Base-by-base conservation (phyloP, 2,329 filamentous ascomycete genomes). In the Calonectria henricotiae region DNA sequence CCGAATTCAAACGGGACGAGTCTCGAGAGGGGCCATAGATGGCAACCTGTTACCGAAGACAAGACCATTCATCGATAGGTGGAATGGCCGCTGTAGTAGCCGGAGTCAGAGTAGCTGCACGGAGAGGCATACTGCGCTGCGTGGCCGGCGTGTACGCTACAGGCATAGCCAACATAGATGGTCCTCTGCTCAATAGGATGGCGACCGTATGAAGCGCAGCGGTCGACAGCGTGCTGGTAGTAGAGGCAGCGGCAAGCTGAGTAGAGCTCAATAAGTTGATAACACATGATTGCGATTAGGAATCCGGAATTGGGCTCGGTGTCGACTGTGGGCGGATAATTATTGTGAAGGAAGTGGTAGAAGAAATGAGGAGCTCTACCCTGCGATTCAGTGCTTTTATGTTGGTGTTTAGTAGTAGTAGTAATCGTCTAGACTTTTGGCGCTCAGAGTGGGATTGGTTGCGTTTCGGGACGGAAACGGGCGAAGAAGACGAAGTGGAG, bases 161-260 rank as follows among this genome's bases (percentile, higher is more conserved):
- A 98, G 63, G 92, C 89, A 79, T 96, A 96, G 62, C 95, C 95
- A 27, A 98, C 94, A 23, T 94, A 86, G 62, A 98, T 93, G 7
- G 89, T 93, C 80, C 92, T 92, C 78, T 93, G 91, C 75, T 94
- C 90, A 68, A 95, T 85, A 54, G 78, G 77, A 79, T 98, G 95
- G 55, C 92, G 91, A 71, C 92, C 93, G 80, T 94, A 94, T 41
- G 90, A 87, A 60, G 90, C 86, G 80, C 95, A 98, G 71, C 93
- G 92, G 79, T 98, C 95, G 77, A 98, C 88, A 58, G 93, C 91
- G 81, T 98, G 95, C 79, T 92, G 89, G 86, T 96, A 94, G 86
- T 98, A 97, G 76, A 96, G 88, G 84, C 95, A 98, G 73, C 91
- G 89, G 87, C 95, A 98, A 67, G 92, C 93, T 66, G 94, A 91